Conservation (phyloP, 495 filamentous ascomycete species). For the Neurospora terricola region DNA sequence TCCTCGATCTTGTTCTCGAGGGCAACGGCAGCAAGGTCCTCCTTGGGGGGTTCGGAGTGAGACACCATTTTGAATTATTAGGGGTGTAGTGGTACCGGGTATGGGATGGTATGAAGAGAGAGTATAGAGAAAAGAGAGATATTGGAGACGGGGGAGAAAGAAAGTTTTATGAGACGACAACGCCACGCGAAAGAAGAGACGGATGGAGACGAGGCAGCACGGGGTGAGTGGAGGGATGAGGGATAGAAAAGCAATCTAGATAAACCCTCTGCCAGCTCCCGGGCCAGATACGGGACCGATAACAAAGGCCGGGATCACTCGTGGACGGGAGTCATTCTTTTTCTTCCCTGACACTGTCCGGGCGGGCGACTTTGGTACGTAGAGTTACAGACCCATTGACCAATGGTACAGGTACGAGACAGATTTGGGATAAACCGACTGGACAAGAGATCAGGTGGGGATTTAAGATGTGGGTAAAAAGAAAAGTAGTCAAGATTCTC, state of each 20-base stretch:
- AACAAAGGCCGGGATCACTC: background rate
- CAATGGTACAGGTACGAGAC: conserved; percentile 8
- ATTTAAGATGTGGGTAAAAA: background rate
- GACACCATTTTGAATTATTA: conserved; percentile 3
- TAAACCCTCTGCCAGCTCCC: too few relatives aligned
- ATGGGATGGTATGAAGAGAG: background rate
- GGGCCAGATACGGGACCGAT: background rate
- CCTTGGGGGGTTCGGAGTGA: conserved; percentile 10
- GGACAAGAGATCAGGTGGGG: background rate
- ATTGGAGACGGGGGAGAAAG: background rate
- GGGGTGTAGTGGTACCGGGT: background rate
- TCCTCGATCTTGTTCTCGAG: conserved; percentile 31
- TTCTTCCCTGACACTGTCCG: background rate
- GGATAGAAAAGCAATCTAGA: too few relatives aligned
- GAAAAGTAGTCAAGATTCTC: background rate
- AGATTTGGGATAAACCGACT: background rate
- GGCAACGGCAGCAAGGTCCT: conserved; percentile 33
- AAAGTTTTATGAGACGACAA: background rate
- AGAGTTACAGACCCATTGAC: conserved; percentile 10
- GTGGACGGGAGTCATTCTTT: background rate
- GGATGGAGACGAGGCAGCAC: too few relatives aligned
- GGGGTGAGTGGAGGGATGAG: background rate
- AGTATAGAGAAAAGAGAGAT: conserved; percentile 2
- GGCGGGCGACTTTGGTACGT: background rate
- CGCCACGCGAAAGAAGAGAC: background rate